A percentile compares a stretch with the other conserved stretches of the same genome.
Evolutionary conservation across 257 asterid species (phyloP).

Genomic region (Catharanthus roseus): DNA sequence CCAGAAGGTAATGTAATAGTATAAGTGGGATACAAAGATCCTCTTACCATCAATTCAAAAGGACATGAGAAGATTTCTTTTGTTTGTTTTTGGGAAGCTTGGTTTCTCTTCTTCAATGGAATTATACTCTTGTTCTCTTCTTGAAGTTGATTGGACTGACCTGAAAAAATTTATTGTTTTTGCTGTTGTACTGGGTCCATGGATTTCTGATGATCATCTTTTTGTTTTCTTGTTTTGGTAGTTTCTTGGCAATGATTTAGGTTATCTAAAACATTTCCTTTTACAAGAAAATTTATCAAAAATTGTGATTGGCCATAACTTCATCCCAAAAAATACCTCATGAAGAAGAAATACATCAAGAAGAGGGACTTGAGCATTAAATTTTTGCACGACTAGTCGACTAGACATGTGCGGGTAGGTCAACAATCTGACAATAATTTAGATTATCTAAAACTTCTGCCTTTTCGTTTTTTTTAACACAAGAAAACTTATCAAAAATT

Average conservation of each 20-base stretch:
- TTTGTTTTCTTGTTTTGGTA: not conserved
- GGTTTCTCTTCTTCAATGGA: not conserved
- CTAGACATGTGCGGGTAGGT: too few relatives aligned
- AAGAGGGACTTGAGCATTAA: too few relatives aligned
- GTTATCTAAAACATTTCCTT: not conserved
- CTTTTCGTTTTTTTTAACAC: too few relatives aligned
- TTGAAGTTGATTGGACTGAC: not conserved
- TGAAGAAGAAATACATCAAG: too few relatives aligned
- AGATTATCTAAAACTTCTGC: too few relatives aligned
- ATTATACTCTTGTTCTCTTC: constrained; percentile 16
- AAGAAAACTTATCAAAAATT: too few relatives aligned
- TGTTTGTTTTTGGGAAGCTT: not conserved
- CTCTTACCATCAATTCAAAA: not conserved
- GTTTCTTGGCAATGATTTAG: not conserved
- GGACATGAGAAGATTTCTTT: constrained; percentile 9
- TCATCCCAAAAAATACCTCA: too few relatives aligned
- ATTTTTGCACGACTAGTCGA: too few relatives aligned
- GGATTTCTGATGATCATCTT: not conserved
- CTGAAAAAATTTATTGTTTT: not conserved
- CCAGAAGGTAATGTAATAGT: not conserved
- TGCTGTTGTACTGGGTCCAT: not conserved
- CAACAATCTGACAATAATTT: too few relatives aligned
- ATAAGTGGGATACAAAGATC: not conserved
- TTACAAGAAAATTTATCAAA: too few relatives aligned
- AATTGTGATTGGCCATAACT: too few relatives aligned